These are phyloP conservation scores for Neurospora sp. DNA, from an alignment of 495 filamentous ascomycete genomes.

Conservation along the genomic window DNA sequence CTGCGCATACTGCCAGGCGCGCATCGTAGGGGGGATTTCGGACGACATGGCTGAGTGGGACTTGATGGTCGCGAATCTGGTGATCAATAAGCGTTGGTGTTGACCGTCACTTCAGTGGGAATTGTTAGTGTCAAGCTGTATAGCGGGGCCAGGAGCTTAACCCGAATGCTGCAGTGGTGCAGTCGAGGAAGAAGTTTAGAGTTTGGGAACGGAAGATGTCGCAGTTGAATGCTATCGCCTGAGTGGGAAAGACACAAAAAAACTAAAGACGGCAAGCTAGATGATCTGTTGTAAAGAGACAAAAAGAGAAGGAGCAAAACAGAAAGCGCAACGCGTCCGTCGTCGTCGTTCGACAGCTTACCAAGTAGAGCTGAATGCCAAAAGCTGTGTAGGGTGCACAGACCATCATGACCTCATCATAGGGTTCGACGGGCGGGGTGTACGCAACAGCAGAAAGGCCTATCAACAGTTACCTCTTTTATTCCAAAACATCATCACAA, in stretches of 20 bases:
- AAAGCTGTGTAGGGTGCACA: neutral
- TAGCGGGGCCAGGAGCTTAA: neutral
- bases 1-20: slow-evolving; percentile 50
- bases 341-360: neutral
- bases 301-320: neutral
- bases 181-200: neutral
- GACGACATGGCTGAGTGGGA: slow-evolving; percentile 1
- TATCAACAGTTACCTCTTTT: neutral
- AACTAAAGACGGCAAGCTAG: neutral
- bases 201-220: neutral
- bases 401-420: neutral
- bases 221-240: neutral
- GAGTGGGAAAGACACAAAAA: neutral
- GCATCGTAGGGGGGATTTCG: slow-evolving; percentile 37
- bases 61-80: neutral
- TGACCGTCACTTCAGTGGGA: neutral
- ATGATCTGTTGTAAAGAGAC: neutral
- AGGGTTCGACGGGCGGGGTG: neutral
- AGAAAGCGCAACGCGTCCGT: neutral
- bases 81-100: neutral
- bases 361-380: neutral
- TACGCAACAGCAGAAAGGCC: neutral
- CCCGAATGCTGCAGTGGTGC: neutral
- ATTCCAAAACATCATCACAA: neutral
- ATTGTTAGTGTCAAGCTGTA: neutral